These are phyloP conservation scores for Capillidium heterosporum DNA, from an alignment of 371 early-diverging fungal genomes.

Conservation along the genomic window DNA sequence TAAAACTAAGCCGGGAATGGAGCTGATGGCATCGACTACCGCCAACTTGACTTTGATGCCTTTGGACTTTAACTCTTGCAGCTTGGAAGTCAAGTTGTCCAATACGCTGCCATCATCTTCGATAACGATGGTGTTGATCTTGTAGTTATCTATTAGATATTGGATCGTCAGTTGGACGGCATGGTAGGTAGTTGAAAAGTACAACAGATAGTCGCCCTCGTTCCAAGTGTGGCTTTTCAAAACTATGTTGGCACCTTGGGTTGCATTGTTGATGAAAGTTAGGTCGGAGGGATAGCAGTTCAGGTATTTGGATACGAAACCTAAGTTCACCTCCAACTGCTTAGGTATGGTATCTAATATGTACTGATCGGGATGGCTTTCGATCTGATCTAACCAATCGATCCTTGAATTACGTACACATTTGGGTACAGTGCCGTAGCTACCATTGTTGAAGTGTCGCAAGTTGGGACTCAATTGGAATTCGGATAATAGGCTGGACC, in stretches of 20 bases:
- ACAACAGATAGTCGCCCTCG: slow-evolving; percentile 16
- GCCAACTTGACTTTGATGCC: slow-evolving; percentile 15
- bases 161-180: slow-evolving; percentile 18
- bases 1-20: slow-evolving; percentile 28
- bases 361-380: slow-evolving; percentile 8
- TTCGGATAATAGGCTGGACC: not conserved
- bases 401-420: not conserved
- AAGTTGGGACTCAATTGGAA: slow-evolving; percentile 4
- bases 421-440: slow-evolving; percentile 8
- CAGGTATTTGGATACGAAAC: slow-evolving; percentile 11
- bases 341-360: not conserved
- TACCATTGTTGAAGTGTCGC: slow-evolving; percentile 9
- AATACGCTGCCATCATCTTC: slow-evolving; percentile 13
- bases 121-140: slow-evolving; percentile 11
- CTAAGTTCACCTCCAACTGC: slow-evolving; percentile 11
- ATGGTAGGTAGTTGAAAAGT: slow-evolving; percentile 22
- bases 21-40: slow-evolving; percentile 34
- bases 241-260: slow-evolving; percentile 16
- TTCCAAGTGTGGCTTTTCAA: slow-evolving; percentile 13
- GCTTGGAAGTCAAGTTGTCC: not conserved
- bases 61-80: not conserved
- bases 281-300: slow-evolving; percentile 15
- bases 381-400: slow-evolving; percentile 6
- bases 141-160: slow-evolving; percentile 14
- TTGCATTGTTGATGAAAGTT: slow-evolving; percentile 16